Conservation (phyloP, 306 rosid genomes). For the Castanea sativa region DNA sequence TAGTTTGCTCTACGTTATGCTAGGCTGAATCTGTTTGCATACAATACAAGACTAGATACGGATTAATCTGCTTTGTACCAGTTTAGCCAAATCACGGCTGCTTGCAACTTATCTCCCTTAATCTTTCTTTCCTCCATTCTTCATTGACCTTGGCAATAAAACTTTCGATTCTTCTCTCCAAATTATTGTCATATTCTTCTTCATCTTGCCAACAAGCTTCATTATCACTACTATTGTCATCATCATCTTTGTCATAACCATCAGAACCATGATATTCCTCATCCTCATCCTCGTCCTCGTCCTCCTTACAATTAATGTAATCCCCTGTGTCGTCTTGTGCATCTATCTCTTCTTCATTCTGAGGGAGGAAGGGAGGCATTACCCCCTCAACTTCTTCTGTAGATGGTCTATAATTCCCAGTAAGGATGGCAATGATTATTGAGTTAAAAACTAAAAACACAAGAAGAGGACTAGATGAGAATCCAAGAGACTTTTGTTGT, state of each 20-base stretch:
- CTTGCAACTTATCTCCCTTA: conserved; percentile 1
- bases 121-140: conserved; percentile 37
- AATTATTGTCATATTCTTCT: conserved; percentile 22
- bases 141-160: conserved; percentile 39
- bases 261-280: conserved; percentile 4
- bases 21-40: too few relatives aligned
- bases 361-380: background rate
- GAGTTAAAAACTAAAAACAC: conserved; percentile 34
- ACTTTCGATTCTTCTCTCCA: conserved; percentile 32
- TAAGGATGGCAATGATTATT: conserved; percentile 24
- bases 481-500: background rate
- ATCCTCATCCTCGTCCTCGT: background rate
- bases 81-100: background rate
- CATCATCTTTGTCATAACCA: background rate
- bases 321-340: background rate
- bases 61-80: background rate
- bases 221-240: background rate
- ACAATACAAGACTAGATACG: too few relatives aligned
- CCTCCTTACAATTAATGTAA: background rate
- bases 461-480: conserved; percentile 20
- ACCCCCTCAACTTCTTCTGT: background rate
- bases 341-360: conserved; percentile 7
- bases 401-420: conserved; percentile 19
- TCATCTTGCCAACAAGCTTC: conserved; percentile 13
- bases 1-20: too few relatives aligned